Base-by-base conservation (phyloP, 2,329 filamentous ascomycete genomes). In the Gremmenia infestans region DNA sequence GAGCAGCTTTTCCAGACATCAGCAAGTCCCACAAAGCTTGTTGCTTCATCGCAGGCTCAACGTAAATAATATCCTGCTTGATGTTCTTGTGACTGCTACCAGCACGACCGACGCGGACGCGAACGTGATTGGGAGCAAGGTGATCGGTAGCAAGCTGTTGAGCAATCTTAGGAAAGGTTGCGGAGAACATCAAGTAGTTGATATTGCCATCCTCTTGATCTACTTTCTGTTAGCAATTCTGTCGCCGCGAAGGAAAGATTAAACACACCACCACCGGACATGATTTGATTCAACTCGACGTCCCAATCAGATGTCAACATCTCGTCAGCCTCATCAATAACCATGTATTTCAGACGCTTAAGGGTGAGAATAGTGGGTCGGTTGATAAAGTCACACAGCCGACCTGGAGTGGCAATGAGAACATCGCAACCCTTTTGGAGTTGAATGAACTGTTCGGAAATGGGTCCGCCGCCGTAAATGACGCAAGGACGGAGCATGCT, bases 251-350 rank as follows among this genome's bases (percentile, higher is more conserved):
- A 50, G n/a, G 42, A 32, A 32, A 39, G 28, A 19, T 4, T 36
- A 15, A 49, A 75, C 83, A 74, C 81, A 92, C 91, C 90, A 67
- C 88, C 88, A 59, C 91, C 91, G 50, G 79, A 78, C 71, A 97
- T 85, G 57, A 97, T 88, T 66, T 83, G 84, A 45, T 79, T 78
- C 58, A 97, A 79, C 4, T 92, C 85, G 0, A 84, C 79, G 40
- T 87, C 81, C 90, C 94, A 97, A 65, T 92, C 89, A 1, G 77
- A 69, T 0, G 87, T 78, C 0, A 99, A 80, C 79, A 99, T 86
- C 75, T 99, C 93, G 68, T 99, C 94, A 0, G 94, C 94, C 70
- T 99, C 94, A 58, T 97, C 94, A 60, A 99, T 86, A 61, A 97
- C 82, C 62, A 83, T 83, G 73, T 86, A 94, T 73, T 86, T 87